Conservation (phyloP, 176 grass and related monocot genomes). For the Bromus sterilis region DNA sequence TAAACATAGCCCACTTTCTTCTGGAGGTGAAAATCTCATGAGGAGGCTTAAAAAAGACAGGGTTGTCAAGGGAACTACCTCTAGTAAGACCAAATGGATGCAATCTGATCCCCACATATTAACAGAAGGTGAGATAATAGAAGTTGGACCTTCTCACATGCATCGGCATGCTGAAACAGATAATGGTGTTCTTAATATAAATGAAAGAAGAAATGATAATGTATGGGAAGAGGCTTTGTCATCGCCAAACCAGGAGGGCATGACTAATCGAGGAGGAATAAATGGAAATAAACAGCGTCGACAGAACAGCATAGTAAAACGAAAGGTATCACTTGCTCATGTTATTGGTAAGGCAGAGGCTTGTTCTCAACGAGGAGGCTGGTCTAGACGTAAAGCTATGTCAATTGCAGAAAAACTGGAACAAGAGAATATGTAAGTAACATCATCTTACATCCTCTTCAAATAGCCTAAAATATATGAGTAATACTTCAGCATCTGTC, state of each 20-base stretch:
- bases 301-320: constrained; percentile 62
- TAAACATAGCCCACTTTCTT: constrained; percentile 51
- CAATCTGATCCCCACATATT: constrained; percentile 81
- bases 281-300: constrained; percentile 38
- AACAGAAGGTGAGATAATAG: constrained; percentile 91
- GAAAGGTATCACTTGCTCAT: constrained; percentile 79
- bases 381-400: constrained; percentile 77
- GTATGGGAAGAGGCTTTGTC: constrained; percentile 44
- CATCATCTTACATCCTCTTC: neutral
- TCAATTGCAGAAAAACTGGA: constrained; percentile 94
- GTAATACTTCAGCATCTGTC: neutral
- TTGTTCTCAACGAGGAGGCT: constrained; percentile 50
- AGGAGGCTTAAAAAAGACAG: constrained; percentile 43
- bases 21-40: constrained; percentile 47
- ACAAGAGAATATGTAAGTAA: constrained; percentile 93
- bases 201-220: constrained; percentile 29
- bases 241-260: constrained; percentile 29
- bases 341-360: constrained; percentile 73
- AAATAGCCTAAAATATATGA: neutral
- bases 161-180: constrained; percentile 30
- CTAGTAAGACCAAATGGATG: constrained; percentile 50
- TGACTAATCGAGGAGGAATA: constrained; percentile 30
- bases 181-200: constrained; percentile 20
- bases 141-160: constrained; percentile 45
- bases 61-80: constrained; percentile 38